Base-by-base conservation (phyloP, 306 rosid genomes). In the Amphicarpaea edgeworthii region DNA sequence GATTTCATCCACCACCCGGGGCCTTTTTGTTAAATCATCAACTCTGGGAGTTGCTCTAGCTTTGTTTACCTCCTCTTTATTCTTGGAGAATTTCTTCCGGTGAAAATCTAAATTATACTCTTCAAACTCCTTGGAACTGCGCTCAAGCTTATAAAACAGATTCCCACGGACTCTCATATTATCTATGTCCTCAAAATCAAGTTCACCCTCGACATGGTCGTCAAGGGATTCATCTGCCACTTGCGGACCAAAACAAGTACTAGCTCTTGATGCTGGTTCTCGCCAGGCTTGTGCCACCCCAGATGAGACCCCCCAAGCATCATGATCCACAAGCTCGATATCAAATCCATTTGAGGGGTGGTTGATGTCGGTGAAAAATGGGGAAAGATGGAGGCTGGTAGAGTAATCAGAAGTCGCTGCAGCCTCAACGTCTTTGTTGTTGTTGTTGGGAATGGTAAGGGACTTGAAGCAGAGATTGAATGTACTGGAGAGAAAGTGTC, bases 21-120 rank as follows among this genome's bases (percentile, higher is more conserved):
- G 32, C 32, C 65, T 46, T 66, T 68, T 70, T 61, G 34, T 69
- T 59, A 79, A 28, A 19, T 83, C 60, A 50, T 43, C 37, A 62
- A 60, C 81, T 75, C 73, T 81, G 42, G 85, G 71, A 28, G 17
- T 49, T 1, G 61, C 63, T 77, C 61, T 83, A 30, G 73, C 78
- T 47, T 85, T 83, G 67, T 51, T 75, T 37, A 73, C 83, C 62
- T 76, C 81, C 12, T 87, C 82, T 73, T 68, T 83, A 28, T 47
- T 83, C 77, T 78, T 87, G 8, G 83, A 69, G 61, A 90, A 78
- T 77, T 92, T 92, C 90, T 82, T 90, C 9, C 87, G 42, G 68
- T 86, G 97, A 77, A 95, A 92, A 12, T 95, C 96, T 3, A 84
- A 76, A 60, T 68, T 90, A 71, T 89, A 90, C 85, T 95, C 98